These are phyloP conservation scores for Amaranthus hypochondriacus DNA, from an alignment of 148 eudicot genomes.

Conservation along the genomic window DNA sequence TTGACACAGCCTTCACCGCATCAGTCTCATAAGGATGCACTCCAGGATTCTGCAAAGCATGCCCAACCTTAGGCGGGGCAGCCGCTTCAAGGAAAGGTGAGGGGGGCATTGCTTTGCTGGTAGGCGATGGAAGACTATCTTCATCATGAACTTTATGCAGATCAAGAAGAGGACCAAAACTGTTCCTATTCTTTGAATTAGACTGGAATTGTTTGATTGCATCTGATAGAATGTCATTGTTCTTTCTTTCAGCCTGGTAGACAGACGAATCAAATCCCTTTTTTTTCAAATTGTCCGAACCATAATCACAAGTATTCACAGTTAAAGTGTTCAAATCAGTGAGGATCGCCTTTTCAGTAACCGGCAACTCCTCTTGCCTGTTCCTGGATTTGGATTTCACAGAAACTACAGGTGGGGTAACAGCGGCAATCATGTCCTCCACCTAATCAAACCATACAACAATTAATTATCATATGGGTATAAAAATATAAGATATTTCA, in stretches of 20 bases:
- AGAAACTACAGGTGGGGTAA: constrained; percentile 29
- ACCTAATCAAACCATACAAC: constrained; percentile 34
- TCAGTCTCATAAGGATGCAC: constrained; percentile 82
- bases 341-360: constrained; percentile 35
- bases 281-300: constrained; percentile 22
- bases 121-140: constrained; percentile 95
- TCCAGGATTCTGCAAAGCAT: constrained; percentile 24
- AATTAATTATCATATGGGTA: constrained; percentile 10
- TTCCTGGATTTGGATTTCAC: constrained; percentile 29
- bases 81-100: constrained; percentile 30
- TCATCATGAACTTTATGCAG: constrained; percentile 84
- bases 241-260: constrained; percentile 27
- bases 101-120: constrained; percentile 43
- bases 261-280: constrained; percentile 28
- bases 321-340: constrained; percentile 42
- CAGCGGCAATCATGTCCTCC: constrained; percentile 38
- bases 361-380: constrained; percentile 35
- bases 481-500: background rate
- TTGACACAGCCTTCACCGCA: constrained; percentile 76
- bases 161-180: constrained; percentile 63
- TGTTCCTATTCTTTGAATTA: constrained; percentile 43
- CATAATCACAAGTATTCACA: constrained; percentile 29
- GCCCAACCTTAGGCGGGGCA: constrained; percentile 26
- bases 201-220: constrained; percentile 29
- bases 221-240: constrained; percentile 20